These are phyloP conservation scores for Babesia gibsoni DNA, from an alignment of 169 alveolate genomes.

Conservation along the genomic window DNA sequence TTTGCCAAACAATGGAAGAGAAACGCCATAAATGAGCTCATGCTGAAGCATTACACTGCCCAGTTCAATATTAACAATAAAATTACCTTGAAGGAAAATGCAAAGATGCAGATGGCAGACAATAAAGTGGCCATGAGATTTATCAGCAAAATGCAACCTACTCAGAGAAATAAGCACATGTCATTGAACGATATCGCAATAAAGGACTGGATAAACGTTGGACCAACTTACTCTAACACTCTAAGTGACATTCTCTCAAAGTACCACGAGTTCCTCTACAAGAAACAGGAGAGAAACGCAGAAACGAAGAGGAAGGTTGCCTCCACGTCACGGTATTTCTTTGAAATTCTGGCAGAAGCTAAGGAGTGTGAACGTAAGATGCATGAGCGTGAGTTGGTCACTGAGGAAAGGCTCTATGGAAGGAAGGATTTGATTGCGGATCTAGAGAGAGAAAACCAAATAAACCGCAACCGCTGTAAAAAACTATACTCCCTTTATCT, in stretches of 20 bases:
- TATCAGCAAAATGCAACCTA: background rate
- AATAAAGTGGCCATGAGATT: background rate
- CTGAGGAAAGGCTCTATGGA: conserved; percentile 62
- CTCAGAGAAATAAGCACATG: background rate
- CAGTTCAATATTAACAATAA: background rate
- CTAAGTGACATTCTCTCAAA: conserved; percentile 14
- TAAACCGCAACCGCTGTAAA: conserved; percentile 27
- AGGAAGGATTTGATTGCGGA: conserved; percentile 59
- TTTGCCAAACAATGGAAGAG: conserved; percentile 63
- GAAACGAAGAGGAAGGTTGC: conserved; percentile 38
- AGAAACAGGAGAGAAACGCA: conserved; percentile 15
- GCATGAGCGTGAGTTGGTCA: conserved; percentile 57
- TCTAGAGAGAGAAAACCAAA: conserved; percentile 38
- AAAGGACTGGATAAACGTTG: conserved; percentile 51
- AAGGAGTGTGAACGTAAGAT: conserved; percentile 65
- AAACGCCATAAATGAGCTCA: conserved; percentile 37
- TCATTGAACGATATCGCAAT: background rate
- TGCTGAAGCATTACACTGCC: background rate
- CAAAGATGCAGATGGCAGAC: background rate
- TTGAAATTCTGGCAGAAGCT: conserved; percentile 64
- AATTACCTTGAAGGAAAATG: conserved; percentile 5
- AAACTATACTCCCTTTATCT: conserved; percentile 34
- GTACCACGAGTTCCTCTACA: conserved; percentile 48
- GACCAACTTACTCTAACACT: conserved; percentile 33
- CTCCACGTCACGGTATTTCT: conserved; percentile 55